Base-by-base conservation (phyloP, 2,329 filamentous ascomycete genomes). In the Ophiostoma ulmi region DNA sequence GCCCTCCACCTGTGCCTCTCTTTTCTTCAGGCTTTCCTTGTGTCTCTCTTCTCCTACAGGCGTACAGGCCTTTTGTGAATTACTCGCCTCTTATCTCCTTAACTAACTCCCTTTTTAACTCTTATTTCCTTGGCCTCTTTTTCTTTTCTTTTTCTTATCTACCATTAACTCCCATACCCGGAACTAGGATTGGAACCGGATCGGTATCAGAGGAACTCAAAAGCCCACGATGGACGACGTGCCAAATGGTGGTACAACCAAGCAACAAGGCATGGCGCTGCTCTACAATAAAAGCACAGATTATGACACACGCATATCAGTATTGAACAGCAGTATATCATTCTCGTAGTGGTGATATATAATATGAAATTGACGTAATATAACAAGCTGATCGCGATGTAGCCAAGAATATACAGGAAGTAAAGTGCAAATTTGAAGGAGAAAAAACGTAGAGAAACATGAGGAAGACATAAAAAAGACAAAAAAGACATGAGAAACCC, bases 161-260 rank as follows among this genome's bases (percentile, higher is more conserved):
- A 5, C 22, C 7, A 58, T 10, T 48, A 31, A 20, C 71, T 31
- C 52, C 69, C 70, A 71, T 64, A 63, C 68, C 64, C 64, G 55
- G 67, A 38, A 67, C 48, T 70, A 72, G 71, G 69, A 39, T 61
- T 69, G 71, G 69, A 67, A 70, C 69, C 41, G 67, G 65, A 67
- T 69, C 48, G 69, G 71, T 69, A 69, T 70, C 69, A 48, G 52
- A 22, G 52, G n/a, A 31, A 67, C 31, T 58, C 44, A 67, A 61
- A 63, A 63, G 35, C 35, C 31, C 26, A 7, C 26, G 58, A 36
- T 63, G 58, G 58, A 35, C 22, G 13, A 20, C 26, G 26, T 63
- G 26, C 58, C 26, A 63, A 26, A 58, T n/a, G 58, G 58, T 63
- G 58, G 58, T 36, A 36, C 58, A 35, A 13, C 11, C 52, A 20